phyloP scores from a whole-genome alignment of 441 rosid species.

The Flueggea neowawraea region DNA sequence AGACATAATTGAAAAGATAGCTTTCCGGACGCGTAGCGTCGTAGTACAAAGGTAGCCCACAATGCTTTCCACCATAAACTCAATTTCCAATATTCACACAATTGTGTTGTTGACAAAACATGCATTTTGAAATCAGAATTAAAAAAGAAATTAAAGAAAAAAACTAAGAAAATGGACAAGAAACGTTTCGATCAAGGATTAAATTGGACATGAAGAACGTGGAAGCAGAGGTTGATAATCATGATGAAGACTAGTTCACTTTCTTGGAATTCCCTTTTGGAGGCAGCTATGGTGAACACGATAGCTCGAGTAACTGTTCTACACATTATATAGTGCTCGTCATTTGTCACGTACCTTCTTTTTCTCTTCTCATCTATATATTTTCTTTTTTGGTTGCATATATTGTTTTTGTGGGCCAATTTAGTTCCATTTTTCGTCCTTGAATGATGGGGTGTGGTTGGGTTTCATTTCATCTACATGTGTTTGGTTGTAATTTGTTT shows the following conservation, averaged over 20 bases:
- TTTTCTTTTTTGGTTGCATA: background rate
- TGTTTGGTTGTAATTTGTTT: background rate
- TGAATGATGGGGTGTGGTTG: background rate
- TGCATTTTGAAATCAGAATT: no score
- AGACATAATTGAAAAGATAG: no score
- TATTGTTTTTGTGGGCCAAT: background rate
- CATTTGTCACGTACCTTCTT: background rate
- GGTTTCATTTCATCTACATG: background rate
- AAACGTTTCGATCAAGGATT: background rate
- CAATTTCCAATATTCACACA: no score
- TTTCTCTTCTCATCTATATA: background rate
- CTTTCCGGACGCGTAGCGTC: no score
- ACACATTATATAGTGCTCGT: background rate
- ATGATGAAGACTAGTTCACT: conserved; percentile 6
- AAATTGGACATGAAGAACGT: background rate
- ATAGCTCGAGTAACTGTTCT: background rate
- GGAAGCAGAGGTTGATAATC: background rate
- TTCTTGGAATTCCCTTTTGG: conserved; percentile 23
- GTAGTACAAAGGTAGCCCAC: no score
- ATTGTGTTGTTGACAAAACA: no score
- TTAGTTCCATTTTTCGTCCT: background rate
- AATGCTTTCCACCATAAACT: no score
- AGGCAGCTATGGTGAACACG: conserved; percentile 11
- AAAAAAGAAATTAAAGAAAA: no score
- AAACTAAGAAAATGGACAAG: background rate